Percentiles rank a stretch among this genome's conserved stretches.
These are phyloP conservation scores for Tetracentron sinense DNA, from an alignment of 164 flowering plant genomes.

Conservation along the genomic window DNA sequence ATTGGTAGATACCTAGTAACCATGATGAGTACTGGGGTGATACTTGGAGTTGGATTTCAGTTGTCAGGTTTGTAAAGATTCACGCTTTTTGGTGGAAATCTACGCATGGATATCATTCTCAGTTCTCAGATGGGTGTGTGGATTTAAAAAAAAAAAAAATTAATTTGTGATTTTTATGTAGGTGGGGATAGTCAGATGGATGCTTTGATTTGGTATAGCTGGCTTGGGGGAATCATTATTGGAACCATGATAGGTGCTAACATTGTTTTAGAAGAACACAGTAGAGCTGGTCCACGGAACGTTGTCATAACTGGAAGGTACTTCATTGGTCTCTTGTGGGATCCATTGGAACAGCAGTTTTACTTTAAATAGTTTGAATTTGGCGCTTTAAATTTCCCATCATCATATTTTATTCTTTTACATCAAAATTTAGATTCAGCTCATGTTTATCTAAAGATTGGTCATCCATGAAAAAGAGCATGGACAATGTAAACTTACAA, in stretches of 20 bases:
- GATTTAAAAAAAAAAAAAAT: not conserved
- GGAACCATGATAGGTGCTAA: conserved; percentile 98
- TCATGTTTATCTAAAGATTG: too few species aligned
- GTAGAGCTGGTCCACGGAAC: conserved; percentile 86
- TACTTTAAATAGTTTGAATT: not conserved
- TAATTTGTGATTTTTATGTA: conserved; percentile 26
- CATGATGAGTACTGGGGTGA: conserved; percentile 93
- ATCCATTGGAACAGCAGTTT: not conserved
- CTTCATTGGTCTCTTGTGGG: conserved; percentile 4
- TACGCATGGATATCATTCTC: not conserved
- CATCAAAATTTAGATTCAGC: too few species aligned
- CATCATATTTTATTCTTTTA: too few species aligned
- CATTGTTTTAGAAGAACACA: conserved; percentile 83
- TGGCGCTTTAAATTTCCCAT: not conserved
- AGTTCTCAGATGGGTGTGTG: not conserved
- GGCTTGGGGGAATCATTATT: conserved; percentile 95
- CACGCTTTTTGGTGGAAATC: not conserved
- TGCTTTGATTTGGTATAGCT: conserved; percentile 87
- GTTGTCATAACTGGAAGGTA: conserved; percentile 98
- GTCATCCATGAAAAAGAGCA: too few species aligned
- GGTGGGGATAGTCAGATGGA: conserved; percentile 90
- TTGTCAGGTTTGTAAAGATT: conserved; percentile 62
- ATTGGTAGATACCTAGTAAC: conserved; percentile 86
- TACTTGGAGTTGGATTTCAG: conserved; percentile 76
- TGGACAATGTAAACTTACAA: too few species aligned